Percentiles rank a stretch among this genome's conserved stretches.
These are phyloP conservation scores for Mallotus japonicus DNA, from an alignment of 441 rosid species.

Conservation along the genomic window DNA sequence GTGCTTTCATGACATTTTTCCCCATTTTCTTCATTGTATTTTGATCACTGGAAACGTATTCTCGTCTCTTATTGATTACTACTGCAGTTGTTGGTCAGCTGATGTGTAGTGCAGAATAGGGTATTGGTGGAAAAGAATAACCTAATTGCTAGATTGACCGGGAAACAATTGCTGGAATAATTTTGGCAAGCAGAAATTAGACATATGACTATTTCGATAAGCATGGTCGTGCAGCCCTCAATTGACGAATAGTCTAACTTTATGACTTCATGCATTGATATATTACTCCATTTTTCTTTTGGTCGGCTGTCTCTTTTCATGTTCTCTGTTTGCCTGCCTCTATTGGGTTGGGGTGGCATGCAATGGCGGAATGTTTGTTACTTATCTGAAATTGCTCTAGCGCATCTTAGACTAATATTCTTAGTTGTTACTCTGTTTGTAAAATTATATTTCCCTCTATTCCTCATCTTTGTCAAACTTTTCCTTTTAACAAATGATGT, in stretches of 20 bases:
- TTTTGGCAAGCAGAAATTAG: background rate
- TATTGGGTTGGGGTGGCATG: background rate
- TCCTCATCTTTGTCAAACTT: background rate
- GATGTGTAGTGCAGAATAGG: background rate
- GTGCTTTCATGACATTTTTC: background rate
- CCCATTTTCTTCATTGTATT: background rate
- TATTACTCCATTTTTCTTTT: no score
- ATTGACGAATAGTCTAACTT: background rate
- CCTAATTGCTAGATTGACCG: background rate
- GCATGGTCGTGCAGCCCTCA: background rate
- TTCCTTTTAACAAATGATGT: background rate
- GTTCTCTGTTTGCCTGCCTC: background rate
- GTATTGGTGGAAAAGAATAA: background rate
- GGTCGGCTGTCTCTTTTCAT: background rate
- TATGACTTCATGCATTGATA: background rate
- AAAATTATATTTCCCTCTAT: background rate
- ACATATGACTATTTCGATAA: background rate
- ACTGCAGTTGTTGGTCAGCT: background rate
- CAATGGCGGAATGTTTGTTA: background rate
- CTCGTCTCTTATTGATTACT: background rate
- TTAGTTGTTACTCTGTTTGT: constrained; percentile 1
- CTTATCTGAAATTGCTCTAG: background rate
- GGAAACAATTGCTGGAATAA: background rate
- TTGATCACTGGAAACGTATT: background rate
- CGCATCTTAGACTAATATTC: background rate